Base-by-base conservation (phyloP, 2,329 filamentous ascomycete species). In the Ophiobolus disseminans region DNA sequence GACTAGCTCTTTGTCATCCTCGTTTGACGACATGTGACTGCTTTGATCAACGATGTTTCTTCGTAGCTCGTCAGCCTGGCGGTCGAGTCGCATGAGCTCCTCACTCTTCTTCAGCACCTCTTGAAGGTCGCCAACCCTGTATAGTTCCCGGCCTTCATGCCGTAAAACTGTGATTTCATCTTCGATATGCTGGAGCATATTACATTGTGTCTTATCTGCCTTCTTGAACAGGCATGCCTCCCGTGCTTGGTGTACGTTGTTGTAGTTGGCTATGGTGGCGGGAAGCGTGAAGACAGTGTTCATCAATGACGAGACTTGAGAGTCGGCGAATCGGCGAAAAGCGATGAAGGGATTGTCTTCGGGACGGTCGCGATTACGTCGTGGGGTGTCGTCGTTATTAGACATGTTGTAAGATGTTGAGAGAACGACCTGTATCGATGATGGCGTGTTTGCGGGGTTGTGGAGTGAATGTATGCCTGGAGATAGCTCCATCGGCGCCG, bases 251-350 rank as follows among this genome's bases (percentile, higher is more conserved):
- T 69, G 61, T 11, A 55, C 62, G 32, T 68, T 65, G 53, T 61
- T 67, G 47, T 62, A 62, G 54, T 62, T 63, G n/a, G 59, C 63
- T 35, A 71, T 62, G 21, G 60, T 67, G 31, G 60, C 61, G 25
- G 68, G 64, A 11, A 70, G 67, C 21, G 77, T 75, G 47, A 80
- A 78, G 44, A 84, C 70, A 14, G 76, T 76, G 53, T 80, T 79
- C 45, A 85, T 68, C 41, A 86, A 68, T 13, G 78, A 79, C 7
- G 77, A 78, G 57, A 85, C 76, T 47, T 82, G 80, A 37, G 80
- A 78, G 58, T 86, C 83, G 46, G 83, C 81, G 65, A 82, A 84
- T 53, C 80, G 81, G 57, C 84, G 83, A 71, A 86, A 85, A 22
- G 78, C 75, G 46, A 84, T 78, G 68, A 86, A 85, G 1, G 83